These are phyloP conservation scores for Cylindrotheca closterium DNA, from an alignment of 108 stramenopile species.

Conservation along the genomic window DNA sequence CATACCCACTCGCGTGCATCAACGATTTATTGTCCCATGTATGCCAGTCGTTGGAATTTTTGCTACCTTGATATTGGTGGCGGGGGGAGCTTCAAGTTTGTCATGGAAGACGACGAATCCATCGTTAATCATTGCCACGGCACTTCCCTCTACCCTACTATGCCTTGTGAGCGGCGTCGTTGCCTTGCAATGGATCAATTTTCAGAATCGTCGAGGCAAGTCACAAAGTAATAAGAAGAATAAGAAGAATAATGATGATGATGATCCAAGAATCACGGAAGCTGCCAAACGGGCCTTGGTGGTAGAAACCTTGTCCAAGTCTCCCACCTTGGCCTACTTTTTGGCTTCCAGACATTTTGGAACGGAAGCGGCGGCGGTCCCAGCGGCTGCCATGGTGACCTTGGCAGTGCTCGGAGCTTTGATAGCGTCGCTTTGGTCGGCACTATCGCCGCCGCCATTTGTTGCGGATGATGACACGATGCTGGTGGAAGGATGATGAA, in stretches of 20 bases:
- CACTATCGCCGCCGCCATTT: background rate
- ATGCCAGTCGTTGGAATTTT: constrained; percentile 29
- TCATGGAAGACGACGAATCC: background rate
- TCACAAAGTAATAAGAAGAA: background rate
- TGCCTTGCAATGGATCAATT: background rate
- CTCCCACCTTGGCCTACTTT: constrained; percentile 38
- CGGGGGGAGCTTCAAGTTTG: constrained; percentile 36
- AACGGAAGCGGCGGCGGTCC: constrained; percentile 14
- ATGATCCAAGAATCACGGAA: constrained; percentile 3
- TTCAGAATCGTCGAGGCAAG: too few relatives aligned
- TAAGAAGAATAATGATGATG: too few relatives aligned
- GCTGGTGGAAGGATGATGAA: too few relatives aligned
- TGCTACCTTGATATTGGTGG: constrained; percentile 34
- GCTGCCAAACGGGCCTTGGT: constrained; percentile 22
- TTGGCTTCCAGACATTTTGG: constrained; percentile 33
- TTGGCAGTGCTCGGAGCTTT: constrained; percentile 36
- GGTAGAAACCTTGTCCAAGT: constrained; percentile 34
- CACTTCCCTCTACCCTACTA: constrained; percentile 20
- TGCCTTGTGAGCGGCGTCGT: constrained; percentile 8
- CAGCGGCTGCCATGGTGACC: constrained; percentile 39
- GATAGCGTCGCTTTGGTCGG: constrained; percentile 31
- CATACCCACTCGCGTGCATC: background rate
- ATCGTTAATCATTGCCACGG: background rate
- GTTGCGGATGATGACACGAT: too few relatives aligned
- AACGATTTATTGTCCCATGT: constrained; percentile 2